A percentile compares a stretch with the other conserved stretches of the same genome.
phyloP scores from a whole-genome alignment of 768 basidiomycete genomes.

The Xerocomellus chrysenteron region DNA sequence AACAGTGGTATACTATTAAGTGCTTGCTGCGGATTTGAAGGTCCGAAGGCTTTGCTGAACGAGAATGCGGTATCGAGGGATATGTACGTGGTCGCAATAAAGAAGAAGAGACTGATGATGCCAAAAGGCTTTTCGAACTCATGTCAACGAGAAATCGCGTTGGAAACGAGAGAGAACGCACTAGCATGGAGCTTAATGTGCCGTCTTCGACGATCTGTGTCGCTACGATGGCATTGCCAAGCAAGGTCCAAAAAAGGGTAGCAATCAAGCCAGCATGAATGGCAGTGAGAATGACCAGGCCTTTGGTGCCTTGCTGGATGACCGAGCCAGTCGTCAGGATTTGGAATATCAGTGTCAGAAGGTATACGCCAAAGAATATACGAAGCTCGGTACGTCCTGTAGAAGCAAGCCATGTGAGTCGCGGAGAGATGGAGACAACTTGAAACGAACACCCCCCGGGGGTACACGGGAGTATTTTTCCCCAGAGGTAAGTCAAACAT shows the following conservation, averaged over 20 bases:
- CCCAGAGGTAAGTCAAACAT: neutral
- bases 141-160: neutral
- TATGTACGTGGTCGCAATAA: constrained; percentile 78
- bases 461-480: neutral
- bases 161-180: constrained; percentile 35
- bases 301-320: constrained; percentile 71
- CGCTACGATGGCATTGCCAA: constrained; percentile 74
- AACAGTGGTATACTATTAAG: constrained; percentile 77
- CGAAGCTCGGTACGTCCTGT: constrained; percentile 71
- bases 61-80: constrained; percentile 75
- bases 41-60: constrained; percentile 61
- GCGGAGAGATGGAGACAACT: neutral
- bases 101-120: constrained; percentile 55
- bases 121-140: constrained; percentile 53
- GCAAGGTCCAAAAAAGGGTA: constrained; percentile 74
- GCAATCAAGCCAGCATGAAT: constrained; percentile 79
- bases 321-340: constrained; percentile 79
- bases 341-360: constrained; percentile 74
- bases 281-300: constrained; percentile 68
- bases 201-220: constrained; percentile 96
- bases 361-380: constrained; percentile 61
- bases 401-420: constrained; percentile 6
- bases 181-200: constrained; percentile 65
- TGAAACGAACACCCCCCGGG: neutral
- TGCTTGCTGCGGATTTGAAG: constrained; percentile 51